Base-by-base conservation (phyloP, 345 rosid genomes). In the Cochlearia excelsa region DNA sequence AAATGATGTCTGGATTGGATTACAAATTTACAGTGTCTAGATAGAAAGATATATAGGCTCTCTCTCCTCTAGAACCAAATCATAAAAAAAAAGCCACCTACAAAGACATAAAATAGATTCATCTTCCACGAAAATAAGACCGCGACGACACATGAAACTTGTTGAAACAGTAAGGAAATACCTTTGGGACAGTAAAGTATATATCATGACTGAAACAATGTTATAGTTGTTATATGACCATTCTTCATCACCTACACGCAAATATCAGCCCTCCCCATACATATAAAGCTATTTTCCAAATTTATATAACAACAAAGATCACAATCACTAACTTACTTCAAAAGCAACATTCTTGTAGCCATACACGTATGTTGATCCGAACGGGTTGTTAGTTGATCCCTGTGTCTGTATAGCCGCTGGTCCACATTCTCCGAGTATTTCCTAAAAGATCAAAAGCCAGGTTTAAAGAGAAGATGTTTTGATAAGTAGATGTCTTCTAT, bases 361-460 rank as follows among this genome's bases (percentile, higher is more conserved):
- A 51, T 93, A 93, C 6, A 93, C 97, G 54, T 89, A 85, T 11
- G 99, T 93, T 6, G 95, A 87, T 57, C 99, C 99, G 51, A 93
- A 89, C 46, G 99, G 99, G 79, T 93, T 93, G 79, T 83, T 85
- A 1, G 81, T 65, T 71, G 96, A 93, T 26, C 99, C 99, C 68
- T 87, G 95, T 39, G 99, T 93, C 73, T 93, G 99, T 50, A 93
- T 93, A 45, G 99, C 99, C 30, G 99, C 96, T 67, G 88, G 90
- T 23, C 99, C 97, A 75, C 90, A 87, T 26, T 89, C 97, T 46
- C 99, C 99, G 30, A 93, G 95, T 71, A 87, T 81, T 70, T 82
- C 97, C 99, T 93, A 16, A n/a, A 70, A 39, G 56, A 38, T 39
- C 26, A 57, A 42, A 35, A 26, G 38, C 44, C 52, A n/a, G 44